Base-by-base conservation (phyloP, 78 protist species). In the Dictyostelium citrinum region DNA sequence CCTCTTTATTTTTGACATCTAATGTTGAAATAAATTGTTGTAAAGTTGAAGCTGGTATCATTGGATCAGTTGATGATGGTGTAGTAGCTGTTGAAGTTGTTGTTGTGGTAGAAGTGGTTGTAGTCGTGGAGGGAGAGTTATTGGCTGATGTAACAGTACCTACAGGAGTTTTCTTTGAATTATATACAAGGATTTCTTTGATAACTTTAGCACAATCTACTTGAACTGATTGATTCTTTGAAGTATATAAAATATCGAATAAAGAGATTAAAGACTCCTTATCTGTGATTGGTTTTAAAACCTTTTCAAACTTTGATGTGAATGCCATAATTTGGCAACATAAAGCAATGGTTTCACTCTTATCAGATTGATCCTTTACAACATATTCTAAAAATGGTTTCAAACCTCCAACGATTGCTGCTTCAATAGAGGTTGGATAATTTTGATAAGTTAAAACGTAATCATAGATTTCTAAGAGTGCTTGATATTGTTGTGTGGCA, bases 351-450 rank as follows among this genome's bases (percentile, higher is more conserved):
- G 77, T 61, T n/a, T 86, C 92, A 14, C 78, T 24, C 24, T 77
- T 74, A 20, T 76, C 55, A 10, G n/a, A 33, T 49, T 86, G 76
- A 16, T 17, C 27, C 35, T 78, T 74, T 27, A 37, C 16, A 1
- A 64, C 81, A 61, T 61, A 86, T 11, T 86, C 92, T 60, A 86
- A 61, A 77, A 86, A 86, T 74, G 92, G 92, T 43, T 76, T 86
- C 16, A 86, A 77, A 10, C 92, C 92, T 43, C 92, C 92, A 16
- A 86, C 92, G 9, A 86, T 29, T n/a, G 92, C 92, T 5, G 41
- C 2, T 29, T 86, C 92, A 45, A 86, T 64, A 9, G 35, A n/a
- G 2, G 45, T 70, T 22, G 46, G 35, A 24, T 84, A 49, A 2
- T 55, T 60, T 33, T 86, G 84, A 43, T 76, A 41, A n/a, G 84